These are phyloP conservation scores for Thielaviopsis musarum DNA, from an alignment of 2,329 filamentous ascomycete genomes.

Conservation along the genomic window DNA sequence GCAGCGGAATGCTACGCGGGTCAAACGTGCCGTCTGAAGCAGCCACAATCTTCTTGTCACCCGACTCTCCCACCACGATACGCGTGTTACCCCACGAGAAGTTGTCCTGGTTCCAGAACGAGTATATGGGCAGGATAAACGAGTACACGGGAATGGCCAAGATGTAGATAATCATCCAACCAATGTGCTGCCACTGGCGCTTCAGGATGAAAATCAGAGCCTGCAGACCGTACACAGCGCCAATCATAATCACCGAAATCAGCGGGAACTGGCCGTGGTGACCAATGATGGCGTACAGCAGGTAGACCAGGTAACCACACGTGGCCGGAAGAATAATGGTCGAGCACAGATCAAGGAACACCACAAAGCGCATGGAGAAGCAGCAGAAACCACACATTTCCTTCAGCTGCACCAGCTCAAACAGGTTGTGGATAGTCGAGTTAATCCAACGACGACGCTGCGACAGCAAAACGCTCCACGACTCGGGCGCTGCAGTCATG, in stretches of 20 bases:
- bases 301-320: conserved; percentile 68
- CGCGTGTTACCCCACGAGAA: conserved; percentile 98
- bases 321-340: conserved; percentile 86
- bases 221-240: conserved; percentile 85
- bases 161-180: conserved; percentile 99
- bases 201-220: conserved; percentile 93
- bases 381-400: conserved; percentile 98
- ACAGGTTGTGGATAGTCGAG: conserved; percentile 92
- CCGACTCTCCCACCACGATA: conserved; percentile 89
- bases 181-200: conserved; percentile 93
- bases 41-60: conserved; percentile 76
- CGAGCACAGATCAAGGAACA: conserved; percentile 84
- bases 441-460: conserved; percentile 99
- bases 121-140: conserved; percentile 81
- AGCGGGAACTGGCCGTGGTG: conserved; percentile 60
- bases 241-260: conserved; percentile 79
- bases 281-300: conserved; percentile 64
- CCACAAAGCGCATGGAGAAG: conserved; percentile 94
- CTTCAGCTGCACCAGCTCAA: conserved; percentile 74
- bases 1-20: conserved; percentile 79
- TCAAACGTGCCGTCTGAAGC: conserved; percentile 77
- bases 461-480: conserved; percentile 87
- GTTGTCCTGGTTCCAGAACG: conserved; percentile 99
- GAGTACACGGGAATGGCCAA: conserved; percentile 91
- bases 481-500: conserved; percentile 82